Conservation (phyloP, 169 alveolate species). For the Plasmodium malariae region DNA sequence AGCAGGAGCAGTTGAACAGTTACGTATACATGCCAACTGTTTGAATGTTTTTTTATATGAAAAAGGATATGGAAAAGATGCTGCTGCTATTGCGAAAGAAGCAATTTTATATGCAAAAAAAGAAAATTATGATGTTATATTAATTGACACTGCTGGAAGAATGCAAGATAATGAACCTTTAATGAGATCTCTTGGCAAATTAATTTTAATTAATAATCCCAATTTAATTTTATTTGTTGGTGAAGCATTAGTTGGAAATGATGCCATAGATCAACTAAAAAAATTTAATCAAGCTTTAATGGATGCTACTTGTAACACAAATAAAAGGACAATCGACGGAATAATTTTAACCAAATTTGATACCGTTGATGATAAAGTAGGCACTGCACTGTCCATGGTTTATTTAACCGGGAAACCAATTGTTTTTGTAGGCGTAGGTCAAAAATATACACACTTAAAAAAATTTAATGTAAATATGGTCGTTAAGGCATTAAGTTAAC, state of each 20-base stretch:
- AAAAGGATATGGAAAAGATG: conserved; percentile 99
- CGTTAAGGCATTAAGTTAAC: conserved; percentile 87
- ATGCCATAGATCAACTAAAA: conserved; percentile 98
- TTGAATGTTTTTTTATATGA: conserved; percentile 97
- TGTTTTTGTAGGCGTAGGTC: conserved; percentile 99
- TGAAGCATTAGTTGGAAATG: conserved; percentile 99
- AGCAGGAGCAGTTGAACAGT: conserved; percentile 99
- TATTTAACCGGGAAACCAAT: conserved; percentile 99
- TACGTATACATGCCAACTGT: conserved; percentile 96
- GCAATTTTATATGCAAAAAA: conserved; percentile 94
- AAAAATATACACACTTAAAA: conserved; percentile 97
- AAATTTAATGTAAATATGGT: conserved; percentile 94
- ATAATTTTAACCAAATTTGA: conserved; percentile 98
- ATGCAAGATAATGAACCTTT: conserved; percentile 99
- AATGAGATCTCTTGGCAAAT: conserved; percentile 97
- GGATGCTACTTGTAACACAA: conserved; percentile 71
- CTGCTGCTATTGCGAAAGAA: conserved; percentile 96
- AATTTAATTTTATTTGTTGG: conserved; percentile 98
- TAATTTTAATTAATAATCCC: conserved; percentile 97
- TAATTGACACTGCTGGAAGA: conserved; percentile 99
- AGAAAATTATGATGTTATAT: conserved; percentile 95
- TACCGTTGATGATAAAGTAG: conserved; percentile 99
- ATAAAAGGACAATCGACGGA: conserved; percentile 98
- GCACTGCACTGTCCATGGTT: conserved; percentile 99
- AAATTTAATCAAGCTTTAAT: conserved; percentile 94